Evolutionary conservation across 306 rosid species (phyloP).

Genomic region (Pyrus communis): DNA sequence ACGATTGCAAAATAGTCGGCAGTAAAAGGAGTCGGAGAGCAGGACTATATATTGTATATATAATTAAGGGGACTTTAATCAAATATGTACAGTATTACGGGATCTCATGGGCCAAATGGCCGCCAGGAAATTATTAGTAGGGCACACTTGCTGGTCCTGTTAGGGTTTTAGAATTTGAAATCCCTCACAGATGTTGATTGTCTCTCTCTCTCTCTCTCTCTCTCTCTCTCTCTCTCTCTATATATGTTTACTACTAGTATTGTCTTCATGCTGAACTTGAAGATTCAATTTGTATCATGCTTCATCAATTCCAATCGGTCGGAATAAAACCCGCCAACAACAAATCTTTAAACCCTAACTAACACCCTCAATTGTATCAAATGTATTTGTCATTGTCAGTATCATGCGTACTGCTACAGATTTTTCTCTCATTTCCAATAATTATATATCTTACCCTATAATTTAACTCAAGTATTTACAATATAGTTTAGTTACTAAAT

Average conservation of each 20-base stretch:
- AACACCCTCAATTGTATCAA: not conserved
- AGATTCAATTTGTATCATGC: conserved; percentile 27
- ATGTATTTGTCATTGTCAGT: not conserved
- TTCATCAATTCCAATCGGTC: conserved; percentile 54
- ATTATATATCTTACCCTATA: not conserved
- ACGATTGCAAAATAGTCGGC: conserved; percentile 20
- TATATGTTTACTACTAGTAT: conserved; percentile 3
- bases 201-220: not conserved
- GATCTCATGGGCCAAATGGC: conserved; percentile 35
- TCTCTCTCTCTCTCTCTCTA: not conserved
- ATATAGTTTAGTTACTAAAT: not conserved
- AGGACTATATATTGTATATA: not conserved
- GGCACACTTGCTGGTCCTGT: conserved; percentile 50
- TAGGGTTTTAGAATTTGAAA: conserved; percentile 22
- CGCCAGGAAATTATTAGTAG: conserved; percentile 54
- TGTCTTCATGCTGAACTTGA: conserved; percentile 14
- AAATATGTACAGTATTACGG: conserved; percentile 22
- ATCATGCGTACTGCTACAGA: not conserved
- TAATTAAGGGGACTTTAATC: conserved; percentile 25
- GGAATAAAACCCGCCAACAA: conserved; percentile 61
- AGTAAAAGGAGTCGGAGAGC: conserved; percentile 4
- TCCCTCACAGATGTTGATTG: not conserved
- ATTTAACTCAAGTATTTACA: not conserved
- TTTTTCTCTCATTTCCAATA: not conserved
- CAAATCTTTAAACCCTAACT: conserved; percentile 22